A percentile compares a stretch with the other conserved stretches of the same genome.
Evolutionary conservation across 2,329 filamentous ascomycete genomes (phyloP).

Genomic region (Phialocephala sp.): DNA sequence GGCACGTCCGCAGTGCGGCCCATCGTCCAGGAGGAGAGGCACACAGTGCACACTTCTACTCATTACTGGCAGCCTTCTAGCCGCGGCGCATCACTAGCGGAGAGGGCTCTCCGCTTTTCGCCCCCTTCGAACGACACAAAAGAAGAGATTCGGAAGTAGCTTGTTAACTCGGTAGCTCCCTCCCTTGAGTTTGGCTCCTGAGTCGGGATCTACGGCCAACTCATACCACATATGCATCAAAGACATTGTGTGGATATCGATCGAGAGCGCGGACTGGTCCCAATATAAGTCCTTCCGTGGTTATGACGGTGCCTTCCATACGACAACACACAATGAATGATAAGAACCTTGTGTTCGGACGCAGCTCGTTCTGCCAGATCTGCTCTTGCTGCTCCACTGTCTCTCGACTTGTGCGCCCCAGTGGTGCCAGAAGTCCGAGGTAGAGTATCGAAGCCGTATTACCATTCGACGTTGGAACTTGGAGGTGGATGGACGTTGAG

Average conservation of each 20-base stretch:
- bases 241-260: slow-evolving; percentile 7
- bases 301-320: slow-evolving; percentile 8
- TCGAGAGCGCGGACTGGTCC: background rate
- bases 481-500: too few relatives aligned
- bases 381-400: slow-evolving; percentile 8
- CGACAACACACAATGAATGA: slow-evolving; percentile 9
- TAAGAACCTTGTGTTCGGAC: slow-evolving; percentile 17
- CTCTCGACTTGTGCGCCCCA: slow-evolving; percentile 9
- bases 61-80: slow-evolving; percentile 1
- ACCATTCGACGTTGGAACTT: background rate
- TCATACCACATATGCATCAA: slow-evolving; percentile 23
- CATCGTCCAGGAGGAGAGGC: slow-evolving; percentile 13
- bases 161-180: background rate
- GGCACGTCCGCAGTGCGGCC: slow-evolving; percentile 16
- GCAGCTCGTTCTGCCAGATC: slow-evolving; percentile 3
- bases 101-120: slow-evolving; percentile 16
- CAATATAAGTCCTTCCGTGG: background rate
- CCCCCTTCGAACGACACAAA: slow-evolving; percentile 11
- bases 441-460: background rate
- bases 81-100: slow-evolving; percentile 14
- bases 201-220: slow-evolving; percentile 20
- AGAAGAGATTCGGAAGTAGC: slow-evolving; percentile 14
- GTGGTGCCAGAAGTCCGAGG: slow-evolving; percentile 8
- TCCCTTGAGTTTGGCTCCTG: slow-evolving; percentile 2
- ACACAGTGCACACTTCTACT: slow-evolving; percentile 2